Conservation (phyloP, 2,329 filamentous ascomycete genomes). For the Trichoderma asperellum region DNA sequence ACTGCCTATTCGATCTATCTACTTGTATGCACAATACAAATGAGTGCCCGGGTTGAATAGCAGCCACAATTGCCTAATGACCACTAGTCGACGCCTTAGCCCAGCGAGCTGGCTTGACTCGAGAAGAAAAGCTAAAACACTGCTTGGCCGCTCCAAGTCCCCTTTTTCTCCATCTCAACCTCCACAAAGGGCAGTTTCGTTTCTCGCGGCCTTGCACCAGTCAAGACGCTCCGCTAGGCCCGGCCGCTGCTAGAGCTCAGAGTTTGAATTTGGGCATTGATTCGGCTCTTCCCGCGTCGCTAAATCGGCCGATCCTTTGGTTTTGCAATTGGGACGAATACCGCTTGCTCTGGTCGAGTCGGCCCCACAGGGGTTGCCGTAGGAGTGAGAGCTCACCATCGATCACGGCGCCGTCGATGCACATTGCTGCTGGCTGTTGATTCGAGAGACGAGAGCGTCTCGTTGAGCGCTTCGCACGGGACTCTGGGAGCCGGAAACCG, state of each 20-base stretch:
- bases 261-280: background rate
- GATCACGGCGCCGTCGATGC: background rate
- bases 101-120: slow-evolving; percentile 2
- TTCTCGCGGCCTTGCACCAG: slow-evolving; percentile 10
- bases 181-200: slow-evolving; percentile 12
- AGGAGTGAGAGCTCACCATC: background rate
- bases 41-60: background rate
- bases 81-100: background rate
- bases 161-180: slow-evolving; percentile 23
- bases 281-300: slow-evolving; percentile 22
- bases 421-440: background rate
- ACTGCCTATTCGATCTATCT: too few species aligned
- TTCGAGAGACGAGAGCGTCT: background rate
- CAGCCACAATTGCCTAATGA: background rate
- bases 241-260: background rate
- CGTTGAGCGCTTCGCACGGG: background rate
- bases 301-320: slow-evolving; percentile 1
- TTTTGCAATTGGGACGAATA: background rate
- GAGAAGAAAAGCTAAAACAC: slow-evolving; percentile 9
- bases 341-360: background rate
- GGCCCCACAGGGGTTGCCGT: slow-evolving; percentile 8
- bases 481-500: background rate
- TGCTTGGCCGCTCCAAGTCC: slow-evolving; percentile 1
- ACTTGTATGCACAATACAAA: background rate
- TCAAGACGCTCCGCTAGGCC: background rate